Conservation (phyloP, 345 rosid genomes). For the Gossypium turneri region DNA sequence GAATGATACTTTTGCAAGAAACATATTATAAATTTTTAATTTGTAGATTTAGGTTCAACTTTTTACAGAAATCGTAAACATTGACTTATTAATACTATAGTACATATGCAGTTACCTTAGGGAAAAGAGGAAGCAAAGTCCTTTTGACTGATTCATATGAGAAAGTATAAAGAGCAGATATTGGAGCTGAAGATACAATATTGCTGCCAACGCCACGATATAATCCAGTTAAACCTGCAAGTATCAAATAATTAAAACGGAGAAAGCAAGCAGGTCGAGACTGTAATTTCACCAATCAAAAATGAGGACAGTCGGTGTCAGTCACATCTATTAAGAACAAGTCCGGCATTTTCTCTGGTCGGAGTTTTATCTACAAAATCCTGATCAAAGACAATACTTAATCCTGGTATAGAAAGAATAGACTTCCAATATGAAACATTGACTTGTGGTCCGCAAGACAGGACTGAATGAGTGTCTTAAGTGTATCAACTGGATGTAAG, state of each 20-base stretch:
- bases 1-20: conserved; percentile 63
- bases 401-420: background rate
- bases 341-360: too few species aligned
- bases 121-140: conserved; percentile 60
- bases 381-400: too few species aligned
- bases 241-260: conserved; percentile 13
- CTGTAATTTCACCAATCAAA: background rate
- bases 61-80: too few species aligned
- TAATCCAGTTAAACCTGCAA: conserved; percentile 66
- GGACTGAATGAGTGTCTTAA: background rate
- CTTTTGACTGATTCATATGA: conserved; percentile 85
- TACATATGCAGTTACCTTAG: conserved; percentile 41
- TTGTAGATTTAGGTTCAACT: too few species aligned
- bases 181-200: conserved; percentile 86
- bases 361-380: too few species aligned
- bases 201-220: conserved; percentile 81
- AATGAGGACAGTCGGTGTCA: background rate
- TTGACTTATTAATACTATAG: too few species aligned
- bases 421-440: conserved; percentile 54
- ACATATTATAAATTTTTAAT: too few species aligned
- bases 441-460: conserved; percentile 42
- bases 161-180: conserved; percentile 81
- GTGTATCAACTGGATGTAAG: conserved; percentile 16
- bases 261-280: background rate
- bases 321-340: background rate